Conservation (phyloP, 768 basidiomycete genomes). For the Mycena maculata region DNA sequence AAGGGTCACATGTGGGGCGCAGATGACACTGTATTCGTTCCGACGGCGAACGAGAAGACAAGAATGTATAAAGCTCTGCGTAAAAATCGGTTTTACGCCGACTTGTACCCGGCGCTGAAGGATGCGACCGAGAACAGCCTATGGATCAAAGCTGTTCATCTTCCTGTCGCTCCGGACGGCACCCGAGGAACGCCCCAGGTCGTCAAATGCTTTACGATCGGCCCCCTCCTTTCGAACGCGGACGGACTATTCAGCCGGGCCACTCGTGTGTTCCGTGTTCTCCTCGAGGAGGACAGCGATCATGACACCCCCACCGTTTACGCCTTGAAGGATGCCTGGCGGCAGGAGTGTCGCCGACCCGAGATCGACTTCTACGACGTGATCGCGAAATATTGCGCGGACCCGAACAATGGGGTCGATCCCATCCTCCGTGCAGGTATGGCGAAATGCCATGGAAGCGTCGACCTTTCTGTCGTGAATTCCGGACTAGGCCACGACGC, state of each 20-base stretch:
- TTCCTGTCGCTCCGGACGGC: neutral
- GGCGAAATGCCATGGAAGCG: too few relatives aligned
- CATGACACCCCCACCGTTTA: neutral
- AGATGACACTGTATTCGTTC: constrained; percentile 10
- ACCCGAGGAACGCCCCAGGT: neutral
- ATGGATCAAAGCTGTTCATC: neutral
- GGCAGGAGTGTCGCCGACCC: too few relatives aligned
- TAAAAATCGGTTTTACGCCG: neutral
- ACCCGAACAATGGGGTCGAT: too few relatives aligned
- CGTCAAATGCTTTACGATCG: neutral
- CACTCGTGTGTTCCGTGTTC: constrained; percentile 22
- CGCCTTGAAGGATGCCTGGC: too few relatives aligned
- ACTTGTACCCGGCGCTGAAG: neutral
- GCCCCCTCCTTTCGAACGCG: too few relatives aligned
- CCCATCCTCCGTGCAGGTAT: too few relatives aligned
- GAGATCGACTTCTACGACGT: too few relatives aligned
- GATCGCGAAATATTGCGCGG: too few relatives aligned
- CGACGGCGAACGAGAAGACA: neutral
- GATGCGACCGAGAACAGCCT: too few relatives aligned
- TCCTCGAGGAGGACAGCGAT: constrained; percentile 17
- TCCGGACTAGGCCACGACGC: too few relatives aligned
- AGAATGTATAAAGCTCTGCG: neutral
- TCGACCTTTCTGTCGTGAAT: too few relatives aligned
- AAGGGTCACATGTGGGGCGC: constrained; percentile 14
- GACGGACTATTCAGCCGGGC: constrained; percentile 22